phyloP scores from a whole-genome alignment of 495 filamentous ascomycete species.

The Lasiosphaeria miniovina region DNA sequence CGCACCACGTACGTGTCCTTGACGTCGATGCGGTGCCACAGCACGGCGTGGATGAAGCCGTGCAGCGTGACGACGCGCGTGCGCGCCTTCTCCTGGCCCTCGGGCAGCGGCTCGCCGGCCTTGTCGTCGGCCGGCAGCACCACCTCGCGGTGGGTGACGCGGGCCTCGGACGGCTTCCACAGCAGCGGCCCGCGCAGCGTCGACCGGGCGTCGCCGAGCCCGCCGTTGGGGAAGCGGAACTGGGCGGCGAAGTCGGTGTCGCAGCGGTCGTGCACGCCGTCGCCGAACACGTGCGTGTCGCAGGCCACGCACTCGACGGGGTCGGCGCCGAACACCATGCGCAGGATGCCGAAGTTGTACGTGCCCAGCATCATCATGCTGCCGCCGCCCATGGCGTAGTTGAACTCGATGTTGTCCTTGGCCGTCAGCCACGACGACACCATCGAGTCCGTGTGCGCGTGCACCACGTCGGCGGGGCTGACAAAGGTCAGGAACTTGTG shows the following conservation, averaged over 20 bases:
- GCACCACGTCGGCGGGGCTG: conserved; percentile 36
- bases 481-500: conserved; percentile 45
- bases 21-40: conserved; percentile 54
- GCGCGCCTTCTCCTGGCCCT: conserved; percentile 32
- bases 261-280: conserved; percentile 25
- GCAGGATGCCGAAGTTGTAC: conserved; percentile 45
- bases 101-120: neutral
- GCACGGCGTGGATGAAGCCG: conserved; percentile 35
- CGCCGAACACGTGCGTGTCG: conserved; percentile 27
- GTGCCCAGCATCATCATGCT: conserved; percentile 53
- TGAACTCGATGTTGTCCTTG: conserved; percentile 54
- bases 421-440: conserved; percentile 27
- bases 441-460: conserved; percentile 26
- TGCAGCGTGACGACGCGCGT: conserved; percentile 43
- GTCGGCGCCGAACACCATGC: conserved; percentile 38
- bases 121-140: conserved; percentile 31
- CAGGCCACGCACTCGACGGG: conserved; percentile 37
- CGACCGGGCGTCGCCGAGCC: conserved; percentile 35
- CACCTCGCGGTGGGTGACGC: conserved; percentile 15
- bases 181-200: conserved; percentile 30
- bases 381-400: conserved; percentile 56
- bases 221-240: conserved; percentile 45
- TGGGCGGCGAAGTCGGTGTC: conserved; percentile 42
- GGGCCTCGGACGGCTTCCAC: conserved; percentile 16
- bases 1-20: conserved; percentile 42